These are phyloP conservation scores for Diphasiastrum complanatum DNA, from an alignment of 83 land plant species.

Conservation along the genomic window DNA sequence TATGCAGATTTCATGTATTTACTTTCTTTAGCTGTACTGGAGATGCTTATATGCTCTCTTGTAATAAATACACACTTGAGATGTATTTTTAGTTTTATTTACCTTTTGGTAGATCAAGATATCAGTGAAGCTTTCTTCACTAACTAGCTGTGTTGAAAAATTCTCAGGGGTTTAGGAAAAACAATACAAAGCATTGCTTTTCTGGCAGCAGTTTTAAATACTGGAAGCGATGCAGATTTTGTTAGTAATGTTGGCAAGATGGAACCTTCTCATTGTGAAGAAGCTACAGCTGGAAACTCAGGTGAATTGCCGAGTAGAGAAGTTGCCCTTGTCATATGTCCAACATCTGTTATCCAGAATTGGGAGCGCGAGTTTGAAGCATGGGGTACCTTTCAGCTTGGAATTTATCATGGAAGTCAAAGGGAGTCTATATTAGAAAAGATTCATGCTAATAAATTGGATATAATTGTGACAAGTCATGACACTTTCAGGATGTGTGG, in stretches of 20 bases:
- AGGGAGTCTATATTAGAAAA: constrained; percentile 73
- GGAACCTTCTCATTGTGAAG: neutral
- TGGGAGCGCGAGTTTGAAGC: constrained; percentile 91
- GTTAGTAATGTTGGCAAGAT: constrained; percentile 4
- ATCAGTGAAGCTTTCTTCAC: no score
- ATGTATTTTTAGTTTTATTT: no score
- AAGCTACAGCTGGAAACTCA: neutral
- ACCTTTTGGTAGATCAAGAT: no score
- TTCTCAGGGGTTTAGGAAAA: constrained; percentile 87
- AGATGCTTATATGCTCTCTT: no score
- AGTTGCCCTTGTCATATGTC: constrained; percentile 57
- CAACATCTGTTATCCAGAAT: constrained; percentile 82
- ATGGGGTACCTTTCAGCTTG: constrained; percentile 74
- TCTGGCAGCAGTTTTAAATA: constrained; percentile 71
- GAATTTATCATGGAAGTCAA: constrained; percentile 71
- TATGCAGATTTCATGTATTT: no score
- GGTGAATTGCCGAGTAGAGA: constrained; percentile 22
- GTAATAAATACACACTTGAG: no score
- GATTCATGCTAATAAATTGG: constrained; percentile 42
- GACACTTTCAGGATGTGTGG: constrained; percentile 81
- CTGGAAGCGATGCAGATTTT: constrained; percentile 44
- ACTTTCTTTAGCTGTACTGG: no score
- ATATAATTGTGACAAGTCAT: constrained; percentile 87
- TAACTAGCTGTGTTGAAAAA: no score
- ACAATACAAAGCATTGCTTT: constrained; percentile 94